Percentiles rank a stretch among this genome's conserved stretches.
phyloP scores from a whole-genome alignment of 345 rosid species.

The Microthlaspi erraticum region DNA sequence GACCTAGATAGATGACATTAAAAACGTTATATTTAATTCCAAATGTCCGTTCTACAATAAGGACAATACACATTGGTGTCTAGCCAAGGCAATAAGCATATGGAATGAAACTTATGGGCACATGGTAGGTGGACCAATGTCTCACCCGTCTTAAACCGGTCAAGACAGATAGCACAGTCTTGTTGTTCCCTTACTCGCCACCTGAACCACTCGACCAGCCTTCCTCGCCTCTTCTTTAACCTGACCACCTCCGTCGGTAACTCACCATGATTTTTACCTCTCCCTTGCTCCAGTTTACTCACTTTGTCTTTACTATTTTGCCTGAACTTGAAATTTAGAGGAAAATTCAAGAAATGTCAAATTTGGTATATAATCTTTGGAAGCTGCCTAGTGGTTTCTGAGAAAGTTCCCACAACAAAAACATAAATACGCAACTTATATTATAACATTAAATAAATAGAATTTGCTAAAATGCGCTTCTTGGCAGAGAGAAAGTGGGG shows the following conservation, averaged over 20 bases:
- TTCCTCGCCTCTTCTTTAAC: constrained; percentile 47
- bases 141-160: constrained; percentile 61
- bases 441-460: neutral
- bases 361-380: neutral
- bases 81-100: constrained; percentile 76
- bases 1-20: neutral
- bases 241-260: constrained; percentile 49
- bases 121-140: constrained; percentile 64
- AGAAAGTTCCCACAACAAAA: constrained; percentile 13
- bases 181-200: constrained; percentile 65
- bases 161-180: constrained; percentile 78
- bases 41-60: constrained; percentile 65
- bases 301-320: constrained; percentile 39
- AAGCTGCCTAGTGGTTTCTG: constrained; percentile 38
- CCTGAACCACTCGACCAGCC: constrained; percentile 57
- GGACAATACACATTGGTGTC: constrained; percentile 68
- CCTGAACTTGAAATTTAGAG: constrained; percentile 40
- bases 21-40: constrained; percentile 1
- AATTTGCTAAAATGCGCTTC: constrained; percentile 35
- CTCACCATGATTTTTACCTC: constrained; percentile 25
- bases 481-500: neutral
- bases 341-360: constrained; percentile 25
- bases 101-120: constrained; percentile 71
- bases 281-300: constrained; percentile 18
- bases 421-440: constrained; percentile 17